These are phyloP conservation scores for Emergomyces africanus DNA, from an alignment of 2,329 filamentous ascomycete genomes.

Conservation along the genomic window DNA sequence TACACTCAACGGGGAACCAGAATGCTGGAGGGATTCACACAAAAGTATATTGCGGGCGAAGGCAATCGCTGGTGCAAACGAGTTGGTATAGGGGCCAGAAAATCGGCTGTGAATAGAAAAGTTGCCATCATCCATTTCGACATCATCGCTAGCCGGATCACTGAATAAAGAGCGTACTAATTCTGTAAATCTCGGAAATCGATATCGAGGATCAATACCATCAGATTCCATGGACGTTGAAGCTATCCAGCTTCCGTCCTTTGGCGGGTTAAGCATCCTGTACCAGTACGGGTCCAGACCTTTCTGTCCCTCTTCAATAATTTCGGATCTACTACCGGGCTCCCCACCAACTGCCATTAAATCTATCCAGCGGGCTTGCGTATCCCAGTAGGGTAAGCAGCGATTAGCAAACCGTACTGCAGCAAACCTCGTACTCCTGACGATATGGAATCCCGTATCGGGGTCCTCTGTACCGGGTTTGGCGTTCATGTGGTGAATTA, in stretches of 20 bases:
- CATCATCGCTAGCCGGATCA: background rate
- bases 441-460: slow-evolving; percentile 30
- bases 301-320: slow-evolving; percentile 78
- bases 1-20: slow-evolving; percentile 37
- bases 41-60: slow-evolving; percentile 55
- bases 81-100: slow-evolving; percentile 27
- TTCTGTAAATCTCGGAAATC: slow-evolving; percentile 27
- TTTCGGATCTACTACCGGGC: slow-evolving; percentile 59
- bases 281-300: slow-evolving; percentile 74
- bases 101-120: slow-evolving; percentile 14
- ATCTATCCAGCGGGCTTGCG: slow-evolving; percentile 75
- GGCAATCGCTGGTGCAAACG: slow-evolving; percentile 55
- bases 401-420: slow-evolving; percentile 82
- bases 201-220: slow-evolving; percentile 33
- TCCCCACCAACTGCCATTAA: slow-evolving; percentile 63
- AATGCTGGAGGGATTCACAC: slow-evolving; percentile 40
- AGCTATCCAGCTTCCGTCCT: slow-evolving; percentile 29
- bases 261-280: slow-evolving; percentile 43
- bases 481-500: slow-evolving; percentile 56
- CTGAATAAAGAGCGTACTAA: slow-evolving; percentile 17
- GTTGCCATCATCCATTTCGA: slow-evolving; percentile 2
- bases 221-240: slow-evolving; percentile 41
- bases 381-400: slow-evolving; percentile 67
- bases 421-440: slow-evolving; percentile 68
- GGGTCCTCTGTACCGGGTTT: slow-evolving; percentile 27